Conservation (phyloP, 106 monocot species). For the Ottelia alismoides region DNA sequence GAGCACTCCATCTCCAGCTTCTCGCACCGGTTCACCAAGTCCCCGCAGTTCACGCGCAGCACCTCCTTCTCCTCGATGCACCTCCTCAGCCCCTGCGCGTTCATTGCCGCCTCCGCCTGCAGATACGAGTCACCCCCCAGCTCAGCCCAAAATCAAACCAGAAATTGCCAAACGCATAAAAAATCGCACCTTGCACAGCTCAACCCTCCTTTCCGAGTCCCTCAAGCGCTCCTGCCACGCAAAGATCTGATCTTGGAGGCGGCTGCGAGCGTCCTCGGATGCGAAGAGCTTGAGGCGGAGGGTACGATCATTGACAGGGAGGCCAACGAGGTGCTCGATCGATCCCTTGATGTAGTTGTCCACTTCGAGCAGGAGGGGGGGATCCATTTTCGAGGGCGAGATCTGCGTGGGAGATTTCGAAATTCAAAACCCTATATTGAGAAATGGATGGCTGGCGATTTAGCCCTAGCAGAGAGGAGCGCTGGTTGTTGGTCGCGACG, state of each 20-base stretch:
- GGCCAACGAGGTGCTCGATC: slow-evolving; percentile 59
- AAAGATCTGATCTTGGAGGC: slow-evolving; percentile 75
- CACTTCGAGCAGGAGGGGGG: slow-evolving; percentile 37
- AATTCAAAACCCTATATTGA: too few species aligned
- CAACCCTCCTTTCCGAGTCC: slow-evolving; percentile 35
- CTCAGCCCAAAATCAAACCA: too few species aligned
- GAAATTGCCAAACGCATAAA: too few species aligned
- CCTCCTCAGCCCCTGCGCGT: slow-evolving; percentile 35
- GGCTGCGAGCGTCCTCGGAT: slow-evolving; percentile 56
- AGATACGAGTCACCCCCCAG: too few species aligned
- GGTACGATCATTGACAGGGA: slow-evolving; percentile 46
- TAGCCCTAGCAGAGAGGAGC: too few species aligned
- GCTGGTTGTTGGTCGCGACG: too few species aligned
- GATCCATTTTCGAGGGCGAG: slow-evolving; percentile 11
- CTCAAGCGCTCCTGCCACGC: slow-evolving; percentile 45
- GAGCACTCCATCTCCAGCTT: slow-evolving; percentile 52
- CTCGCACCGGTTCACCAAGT: slow-evolving; percentile 15
- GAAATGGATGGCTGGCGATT: too few species aligned
- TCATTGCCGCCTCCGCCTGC: slow-evolving; percentile 66
- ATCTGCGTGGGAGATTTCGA: not conserved
- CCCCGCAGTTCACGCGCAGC: slow-evolving; percentile 13
- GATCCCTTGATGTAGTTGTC: slow-evolving; percentile 71
- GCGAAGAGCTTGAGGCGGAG: slow-evolving; percentile 59
- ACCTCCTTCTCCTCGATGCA: slow-evolving; percentile 53
- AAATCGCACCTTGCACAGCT: slow-evolving; percentile 52